Conservation (phyloP, 1,139 yeast genomes). For the Protomyces inouyei region DNA sequence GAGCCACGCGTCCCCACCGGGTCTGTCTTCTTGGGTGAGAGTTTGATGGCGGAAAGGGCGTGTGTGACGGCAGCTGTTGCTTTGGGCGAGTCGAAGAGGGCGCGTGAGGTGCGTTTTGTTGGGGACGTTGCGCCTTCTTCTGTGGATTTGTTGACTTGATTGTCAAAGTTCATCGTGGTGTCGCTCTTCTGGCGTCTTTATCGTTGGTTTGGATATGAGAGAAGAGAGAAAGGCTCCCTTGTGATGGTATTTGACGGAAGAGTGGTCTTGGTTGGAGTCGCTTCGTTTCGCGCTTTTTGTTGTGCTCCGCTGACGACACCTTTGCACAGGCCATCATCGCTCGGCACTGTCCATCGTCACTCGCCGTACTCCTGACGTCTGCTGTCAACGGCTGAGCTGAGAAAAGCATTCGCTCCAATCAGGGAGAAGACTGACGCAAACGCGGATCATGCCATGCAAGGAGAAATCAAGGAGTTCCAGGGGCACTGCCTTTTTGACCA, state of each 20-base stretch:
- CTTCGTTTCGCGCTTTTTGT: no score
- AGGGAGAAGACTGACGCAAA: background rate
- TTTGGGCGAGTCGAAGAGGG: constrained; percentile 2
- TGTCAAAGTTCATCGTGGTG: constrained; percentile 6
- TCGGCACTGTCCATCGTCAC: no score
- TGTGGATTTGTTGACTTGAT: background rate
- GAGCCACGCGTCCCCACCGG: background rate
- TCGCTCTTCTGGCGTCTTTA: no score
- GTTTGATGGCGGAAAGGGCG: constrained; percentile 16
- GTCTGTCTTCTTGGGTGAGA: constrained; percentile 8
- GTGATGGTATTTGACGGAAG: no score
- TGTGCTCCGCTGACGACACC: no score
- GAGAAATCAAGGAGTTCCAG: background rate
- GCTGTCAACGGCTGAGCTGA: background rate
- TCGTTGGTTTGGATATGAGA: no score
- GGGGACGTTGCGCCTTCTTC: constrained; percentile 12
- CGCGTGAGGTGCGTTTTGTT: constrained; percentile 10
- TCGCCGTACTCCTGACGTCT: no score
- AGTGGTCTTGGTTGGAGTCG: no score
- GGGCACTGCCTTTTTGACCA: background rate
- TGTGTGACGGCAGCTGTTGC: constrained; percentile 8
- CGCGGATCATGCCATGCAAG: background rate
- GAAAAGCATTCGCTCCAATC: background rate
- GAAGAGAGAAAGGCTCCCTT: no score
- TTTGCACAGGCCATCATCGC: no score